Evolutionary conservation across 768 basidiomycete species (phyloP).

Genomic region (Pleurotus salmoneostramineus): DNA sequence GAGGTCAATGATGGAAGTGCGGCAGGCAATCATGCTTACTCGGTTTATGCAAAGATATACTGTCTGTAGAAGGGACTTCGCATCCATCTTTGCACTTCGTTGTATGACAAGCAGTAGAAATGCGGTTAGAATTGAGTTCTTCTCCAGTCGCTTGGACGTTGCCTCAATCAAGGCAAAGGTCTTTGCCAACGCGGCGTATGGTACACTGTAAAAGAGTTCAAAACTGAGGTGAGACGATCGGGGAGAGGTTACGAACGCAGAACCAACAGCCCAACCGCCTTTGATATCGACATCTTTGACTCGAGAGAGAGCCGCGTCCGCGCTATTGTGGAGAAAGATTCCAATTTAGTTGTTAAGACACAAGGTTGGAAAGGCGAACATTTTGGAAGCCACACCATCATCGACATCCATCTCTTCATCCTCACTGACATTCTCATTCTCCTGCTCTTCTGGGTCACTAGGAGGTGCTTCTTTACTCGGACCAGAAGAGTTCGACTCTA

Average conservation of each 20-base stretch:
- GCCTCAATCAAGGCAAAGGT: slow-evolving; percentile 87
- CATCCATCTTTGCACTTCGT: slow-evolving; percentile 72
- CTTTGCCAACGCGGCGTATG: slow-evolving; percentile 89
- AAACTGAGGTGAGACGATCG: background rate
- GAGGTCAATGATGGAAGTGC: slow-evolving; percentile 6
- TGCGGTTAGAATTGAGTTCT: slow-evolving; percentile 81
- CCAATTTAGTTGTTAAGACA: slow-evolving; percentile 3
- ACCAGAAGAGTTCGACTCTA: slow-evolving; percentile 20
- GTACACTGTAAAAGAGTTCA: slow-evolving; percentile 53
- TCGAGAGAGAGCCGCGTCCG: slow-evolving; percentile 60
- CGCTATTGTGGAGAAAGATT: slow-evolving; percentile 34
- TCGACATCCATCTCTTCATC: slow-evolving; percentile 33
- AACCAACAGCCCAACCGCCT: slow-evolving; percentile 81
- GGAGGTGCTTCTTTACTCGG: slow-evolving; percentile 18
- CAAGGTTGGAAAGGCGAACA: slow-evolving; percentile 33
- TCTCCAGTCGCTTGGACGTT: slow-evolving; percentile 94
- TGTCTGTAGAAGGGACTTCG: slow-evolving; percentile 74
- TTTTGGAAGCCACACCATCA: slow-evolving; percentile 53
- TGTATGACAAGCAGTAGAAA: slow-evolving; percentile 90
- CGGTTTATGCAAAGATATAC: slow-evolving; percentile 97
- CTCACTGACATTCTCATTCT: slow-evolving; percentile 38
- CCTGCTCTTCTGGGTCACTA: slow-evolving; percentile 26
- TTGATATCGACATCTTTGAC: slow-evolving; percentile 69
- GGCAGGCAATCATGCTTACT: slow-evolving; percentile 39
- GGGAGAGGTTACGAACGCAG: slow-evolving; percentile 57